Base-by-base conservation (phyloP, 345 rosid genomes). In the rapeseed (Brassica napus) region DNA sequence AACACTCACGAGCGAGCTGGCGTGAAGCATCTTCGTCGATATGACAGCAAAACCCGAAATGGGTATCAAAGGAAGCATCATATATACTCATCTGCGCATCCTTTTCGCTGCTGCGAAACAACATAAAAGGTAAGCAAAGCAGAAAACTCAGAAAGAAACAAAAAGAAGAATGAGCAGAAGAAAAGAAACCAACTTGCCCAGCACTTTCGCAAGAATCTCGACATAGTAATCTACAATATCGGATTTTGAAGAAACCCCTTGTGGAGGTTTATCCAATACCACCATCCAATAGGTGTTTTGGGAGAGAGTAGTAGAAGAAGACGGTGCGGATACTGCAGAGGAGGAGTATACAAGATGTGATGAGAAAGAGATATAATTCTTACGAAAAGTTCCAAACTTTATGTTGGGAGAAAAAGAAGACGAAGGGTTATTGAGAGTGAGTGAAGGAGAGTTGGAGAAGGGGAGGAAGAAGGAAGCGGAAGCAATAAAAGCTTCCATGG, bases 31-130 rank as follows among this genome's bases (percentile, higher is more conserved):
- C 81, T 83, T 89, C 91, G 80, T 88, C 89, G 30, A 92, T 76
- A 30, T 89, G 85, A 76, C 98, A 94, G 65, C 90, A 87, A 84
- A 94, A 94, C 11, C 93, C 93, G 69, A 89, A 92, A 68, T 79
- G 85, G 57, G 82, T 78, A 78, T 87, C 86, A 37, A 68, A 73
- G 72, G 89, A 94, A 79, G 83, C 88, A 78, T 89, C 86, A 52
- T 90, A 94, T 44, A 92, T 86, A 83, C 91, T 83, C 88, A 84
- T 84, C 73, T 92, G 92, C 67, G 98, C 97, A 83, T 90, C 97
- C 49, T 80, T 86, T 82, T 87, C 84, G 74, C 94, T 92, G 74
- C 94, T 92, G 77, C 10, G 72, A 57, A 5, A 85, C 16, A 60
- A 70, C 70, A 71, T 24, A 11, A 5, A 26, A 8, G 42, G 30